Percentiles rank a stretch among this genome's conserved stretches.
Conservation (phyloP, 1,284 basidiomycete species). For the Farysia itapuensis region DNA sequence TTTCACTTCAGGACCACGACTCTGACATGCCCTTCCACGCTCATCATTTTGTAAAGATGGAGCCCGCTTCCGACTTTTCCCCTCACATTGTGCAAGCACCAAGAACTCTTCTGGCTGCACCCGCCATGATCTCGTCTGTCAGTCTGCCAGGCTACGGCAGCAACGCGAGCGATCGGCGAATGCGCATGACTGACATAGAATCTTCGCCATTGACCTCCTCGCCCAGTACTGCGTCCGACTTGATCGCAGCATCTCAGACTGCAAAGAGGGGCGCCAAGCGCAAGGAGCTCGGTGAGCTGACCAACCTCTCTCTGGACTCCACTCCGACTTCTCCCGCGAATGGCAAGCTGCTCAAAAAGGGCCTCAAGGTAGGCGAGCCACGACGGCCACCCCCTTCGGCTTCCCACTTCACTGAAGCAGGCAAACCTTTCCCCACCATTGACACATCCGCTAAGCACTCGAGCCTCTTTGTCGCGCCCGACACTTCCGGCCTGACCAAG, state of each 20-base stretch:
- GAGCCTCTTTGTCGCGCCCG: constrained; percentile 73
- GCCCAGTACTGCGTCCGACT: constrained; percentile 19
- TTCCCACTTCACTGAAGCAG: constrained; percentile 54
- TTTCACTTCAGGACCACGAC: no score
- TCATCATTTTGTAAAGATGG: neutral
- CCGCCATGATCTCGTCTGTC: constrained; percentile 23
- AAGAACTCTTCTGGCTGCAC: constrained; percentile 3
- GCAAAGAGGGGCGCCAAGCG: constrained; percentile 23
- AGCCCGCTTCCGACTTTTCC: neutral
- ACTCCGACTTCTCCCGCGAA: constrained; percentile 1
- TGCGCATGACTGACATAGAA: constrained; percentile 24
- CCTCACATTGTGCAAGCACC: no score
- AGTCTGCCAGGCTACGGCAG: constrained; percentile 22
- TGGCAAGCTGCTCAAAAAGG: constrained; percentile 6
- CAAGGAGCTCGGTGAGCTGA: constrained; percentile 9
- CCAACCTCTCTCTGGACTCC: constrained; percentile 1
- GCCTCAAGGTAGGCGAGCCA: constrained; percentile 7
- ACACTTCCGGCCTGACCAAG: constrained; percentile 82
- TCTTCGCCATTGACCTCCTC: constrained; percentile 17
- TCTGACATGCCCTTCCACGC: neutral
- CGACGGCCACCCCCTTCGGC: constrained; percentile 53
- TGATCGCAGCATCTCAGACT: constrained; percentile 8
- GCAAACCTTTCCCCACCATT: constrained; percentile 58
- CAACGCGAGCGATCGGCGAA: constrained; percentile 13
- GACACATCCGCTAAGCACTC: constrained; percentile 59